These are phyloP conservation scores for Cladosporium sp. DNA, from an alignment of 2,329 filamentous ascomycete species.

Conservation along the genomic window DNA sequence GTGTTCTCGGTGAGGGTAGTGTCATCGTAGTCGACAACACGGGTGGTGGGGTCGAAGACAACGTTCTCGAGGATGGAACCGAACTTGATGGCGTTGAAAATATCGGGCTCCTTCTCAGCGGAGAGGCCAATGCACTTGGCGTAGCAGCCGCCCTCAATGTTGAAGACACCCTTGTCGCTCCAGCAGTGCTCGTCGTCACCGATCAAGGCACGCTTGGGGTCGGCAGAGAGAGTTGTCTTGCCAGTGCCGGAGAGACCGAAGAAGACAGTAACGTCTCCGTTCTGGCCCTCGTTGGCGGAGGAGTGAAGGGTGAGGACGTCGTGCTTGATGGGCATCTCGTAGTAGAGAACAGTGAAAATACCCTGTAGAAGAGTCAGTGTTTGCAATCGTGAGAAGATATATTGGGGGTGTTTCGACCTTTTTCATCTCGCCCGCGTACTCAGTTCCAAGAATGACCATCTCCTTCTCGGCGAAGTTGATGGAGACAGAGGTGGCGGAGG, in stretches of 20 bases:
- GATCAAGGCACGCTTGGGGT: constrained; percentile 93
- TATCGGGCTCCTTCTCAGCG: constrained; percentile 98
- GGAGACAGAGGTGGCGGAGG: constrained; percentile 92
- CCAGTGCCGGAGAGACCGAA: constrained; percentile 98
- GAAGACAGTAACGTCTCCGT: constrained; percentile 97
- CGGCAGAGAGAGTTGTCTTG: constrained; percentile 97
- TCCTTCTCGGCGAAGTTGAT: constrained; percentile 99
- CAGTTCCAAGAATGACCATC: constrained; percentile 99
- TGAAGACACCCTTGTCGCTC: constrained; percentile 95
- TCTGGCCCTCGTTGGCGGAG: constrained; percentile 89
- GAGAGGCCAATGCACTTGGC: constrained; percentile 98
- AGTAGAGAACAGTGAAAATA: constrained; percentile 98
- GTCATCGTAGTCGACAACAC: constrained; percentile 94
- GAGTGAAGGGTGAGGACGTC: constrained; percentile 98
- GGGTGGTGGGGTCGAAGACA: constrained; percentile 88
- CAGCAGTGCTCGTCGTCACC: constrained; percentile 99
- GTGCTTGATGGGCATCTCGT: constrained; percentile 99
- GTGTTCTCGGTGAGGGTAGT: constrained; percentile 96
- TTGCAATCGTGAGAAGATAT: no score
- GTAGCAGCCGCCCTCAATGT: constrained; percentile 99
- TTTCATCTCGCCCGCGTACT: constrained; percentile 69
- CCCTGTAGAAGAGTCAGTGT: constrained; percentile 48
- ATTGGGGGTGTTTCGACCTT: constrained; percentile 24
- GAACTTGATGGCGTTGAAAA: constrained; percentile 92
- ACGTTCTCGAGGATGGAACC: constrained; percentile 98